phyloP scores from a whole-genome alignment of 2,329 filamentous ascomycete genomes.

The Calonectria pauciramosa region DNA sequence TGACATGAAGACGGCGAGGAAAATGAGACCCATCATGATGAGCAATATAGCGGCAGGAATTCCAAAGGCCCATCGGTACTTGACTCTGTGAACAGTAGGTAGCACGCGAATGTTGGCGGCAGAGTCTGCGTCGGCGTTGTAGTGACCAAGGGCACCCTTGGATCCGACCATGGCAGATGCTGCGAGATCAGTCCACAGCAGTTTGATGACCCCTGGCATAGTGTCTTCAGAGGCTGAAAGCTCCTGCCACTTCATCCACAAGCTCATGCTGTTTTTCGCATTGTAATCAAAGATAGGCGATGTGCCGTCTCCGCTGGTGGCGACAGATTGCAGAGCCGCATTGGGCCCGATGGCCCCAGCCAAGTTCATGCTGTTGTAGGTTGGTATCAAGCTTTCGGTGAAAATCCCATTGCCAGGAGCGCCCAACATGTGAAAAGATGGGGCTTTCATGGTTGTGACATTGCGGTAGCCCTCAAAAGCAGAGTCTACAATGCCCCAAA shows the following conservation, averaged over 20 bases:
- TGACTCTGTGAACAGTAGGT: slow-evolving; percentile 35
- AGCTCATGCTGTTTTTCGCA: slow-evolving; percentile 31
- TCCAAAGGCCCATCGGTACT: slow-evolving; percentile 37
- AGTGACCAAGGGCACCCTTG: slow-evolving; percentile 35
- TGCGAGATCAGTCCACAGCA: slow-evolving; percentile 37
- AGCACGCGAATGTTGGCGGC: slow-evolving; percentile 22
- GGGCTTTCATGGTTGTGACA: slow-evolving; percentile 29
- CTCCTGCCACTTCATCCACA: slow-evolving; percentile 35
- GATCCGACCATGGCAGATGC: slow-evolving; percentile 40
- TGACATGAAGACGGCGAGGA: slow-evolving; percentile 19
- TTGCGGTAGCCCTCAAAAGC: slow-evolving; percentile 32
- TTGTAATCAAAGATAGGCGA: slow-evolving; percentile 20
- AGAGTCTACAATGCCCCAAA: slow-evolving; percentile 39
- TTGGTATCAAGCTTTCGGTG: neutral
- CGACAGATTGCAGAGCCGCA: slow-evolving; percentile 24
- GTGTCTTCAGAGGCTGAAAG: slow-evolving; percentile 28
- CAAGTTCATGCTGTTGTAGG: slow-evolving; percentile 21
- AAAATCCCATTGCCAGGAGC: neutral
- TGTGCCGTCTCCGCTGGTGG: neutral
- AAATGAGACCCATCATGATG: slow-evolving; percentile 21
- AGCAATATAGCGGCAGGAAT: slow-evolving; percentile 37
- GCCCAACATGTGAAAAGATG: slow-evolving; percentile 32
- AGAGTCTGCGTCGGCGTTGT: slow-evolving; percentile 32
- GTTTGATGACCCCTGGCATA: slow-evolving; percentile 24
- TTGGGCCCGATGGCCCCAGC: slow-evolving; percentile 34